These are phyloP conservation scores for Singerocomus inundabilis DNA, from an alignment of 1,284 basidiomycete species.

Conservation along the genomic window DNA sequence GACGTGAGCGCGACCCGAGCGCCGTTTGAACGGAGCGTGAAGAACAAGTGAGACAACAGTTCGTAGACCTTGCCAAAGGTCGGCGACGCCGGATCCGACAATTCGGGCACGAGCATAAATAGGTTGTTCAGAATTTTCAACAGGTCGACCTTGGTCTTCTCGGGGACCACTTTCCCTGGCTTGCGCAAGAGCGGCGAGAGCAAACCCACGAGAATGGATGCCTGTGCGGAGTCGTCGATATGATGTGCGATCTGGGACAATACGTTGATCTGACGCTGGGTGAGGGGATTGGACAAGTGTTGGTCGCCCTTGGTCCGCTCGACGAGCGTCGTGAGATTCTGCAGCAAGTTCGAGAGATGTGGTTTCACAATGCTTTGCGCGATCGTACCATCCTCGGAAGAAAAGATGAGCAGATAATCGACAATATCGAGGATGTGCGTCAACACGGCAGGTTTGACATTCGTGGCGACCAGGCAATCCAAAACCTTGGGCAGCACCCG, in stretches of 20 bases:
- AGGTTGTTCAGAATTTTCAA: slow-evolving; percentile 76
- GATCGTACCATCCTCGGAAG: slow-evolving; percentile 50
- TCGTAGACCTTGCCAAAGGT: slow-evolving; percentile 63
- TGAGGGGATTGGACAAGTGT: slow-evolving; percentile 66
- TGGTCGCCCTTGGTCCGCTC: slow-evolving; percentile 58
- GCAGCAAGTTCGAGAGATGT: slow-evolving; percentile 74
- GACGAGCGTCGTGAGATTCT: slow-evolving; percentile 72
- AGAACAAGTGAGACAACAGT: slow-evolving; percentile 73
- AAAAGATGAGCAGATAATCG: slow-evolving; percentile 67
- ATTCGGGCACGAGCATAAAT: slow-evolving; percentile 71
- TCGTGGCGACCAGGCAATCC: slow-evolving; percentile 76
- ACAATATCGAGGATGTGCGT: slow-evolving; percentile 85
- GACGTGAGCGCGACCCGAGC: slow-evolving; percentile 68
- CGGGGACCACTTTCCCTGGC: slow-evolving; percentile 72
- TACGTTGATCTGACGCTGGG: slow-evolving; percentile 81
- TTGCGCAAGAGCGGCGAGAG: slow-evolving; percentile 84
- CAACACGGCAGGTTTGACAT: slow-evolving; percentile 87
- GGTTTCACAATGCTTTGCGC: slow-evolving; percentile 67
- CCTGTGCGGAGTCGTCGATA: slow-evolving; percentile 70
- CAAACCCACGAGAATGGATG: slow-evolving; percentile 70
- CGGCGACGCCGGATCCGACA: slow-evolving; percentile 49
- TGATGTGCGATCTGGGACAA: slow-evolving; percentile 81
- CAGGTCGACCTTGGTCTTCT: slow-evolving; percentile 86
- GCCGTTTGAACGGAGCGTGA: slow-evolving; percentile 66
- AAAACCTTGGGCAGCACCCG: slow-evolving; percentile 77